Conservation (phyloP, 2,329 filamentous ascomycete species). For the Microcyclospora tardicrescens region DNA sequence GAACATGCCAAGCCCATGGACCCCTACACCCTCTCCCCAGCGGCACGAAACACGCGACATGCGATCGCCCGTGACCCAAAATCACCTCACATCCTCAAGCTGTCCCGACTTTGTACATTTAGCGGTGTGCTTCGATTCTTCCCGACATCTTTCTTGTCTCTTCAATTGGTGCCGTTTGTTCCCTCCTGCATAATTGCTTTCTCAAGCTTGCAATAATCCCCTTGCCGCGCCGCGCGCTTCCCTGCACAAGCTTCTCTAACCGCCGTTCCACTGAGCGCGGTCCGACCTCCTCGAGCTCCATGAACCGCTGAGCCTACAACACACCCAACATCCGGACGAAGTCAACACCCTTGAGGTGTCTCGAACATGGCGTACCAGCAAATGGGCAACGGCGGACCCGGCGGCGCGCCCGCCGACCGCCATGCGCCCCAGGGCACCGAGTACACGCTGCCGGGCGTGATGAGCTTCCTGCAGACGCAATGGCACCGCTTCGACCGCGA, state of each 20-base stretch:
- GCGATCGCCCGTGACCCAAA: neutral
- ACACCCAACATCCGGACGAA: too few species aligned
- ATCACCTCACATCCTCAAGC: neutral
- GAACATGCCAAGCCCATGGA: too few species aligned
- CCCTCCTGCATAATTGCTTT: neutral
- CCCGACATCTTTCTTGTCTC: neutral
- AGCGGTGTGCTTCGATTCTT: neutral
- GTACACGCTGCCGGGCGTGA: slow-evolving; percentile 73
- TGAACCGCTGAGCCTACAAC: too few species aligned
- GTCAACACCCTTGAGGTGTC: too few species aligned
- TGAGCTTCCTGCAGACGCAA: slow-evolving; percentile 98
- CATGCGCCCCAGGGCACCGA: slow-evolving; percentile 49
- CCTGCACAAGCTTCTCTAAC: too few species aligned
- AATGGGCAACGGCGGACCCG: slow-evolving; percentile 44
- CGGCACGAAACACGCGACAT: too few species aligned
- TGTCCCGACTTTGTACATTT: neutral
- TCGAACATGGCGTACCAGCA: slow-evolving; percentile 61
- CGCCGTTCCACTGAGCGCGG: too few species aligned
- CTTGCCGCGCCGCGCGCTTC: too few species aligned
- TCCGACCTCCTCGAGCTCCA: too few species aligned
- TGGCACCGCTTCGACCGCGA: slow-evolving; percentile 98
- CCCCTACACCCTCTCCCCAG: too few species aligned
- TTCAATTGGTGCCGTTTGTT: neutral
- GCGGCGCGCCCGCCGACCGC: slow-evolving; percentile 33
- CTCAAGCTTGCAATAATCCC: too few species aligned